phyloP scores from a whole-genome alignment of 2,329 filamentous ascomycete species.

The Apiospora sp. region DNA sequence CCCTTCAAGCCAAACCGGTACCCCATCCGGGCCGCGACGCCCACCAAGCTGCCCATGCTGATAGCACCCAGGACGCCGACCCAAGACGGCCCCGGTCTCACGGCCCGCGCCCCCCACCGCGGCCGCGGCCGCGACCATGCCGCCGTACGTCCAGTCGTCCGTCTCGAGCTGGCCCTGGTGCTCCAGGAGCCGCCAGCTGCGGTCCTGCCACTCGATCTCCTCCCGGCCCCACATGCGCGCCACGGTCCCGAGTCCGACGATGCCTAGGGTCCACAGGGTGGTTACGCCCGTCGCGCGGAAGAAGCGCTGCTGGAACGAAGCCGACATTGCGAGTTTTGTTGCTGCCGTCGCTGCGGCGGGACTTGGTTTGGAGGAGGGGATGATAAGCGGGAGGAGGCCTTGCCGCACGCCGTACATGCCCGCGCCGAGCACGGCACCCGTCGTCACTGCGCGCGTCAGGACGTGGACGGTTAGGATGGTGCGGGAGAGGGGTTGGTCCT shows the following conservation, averaged over 20 bases:
- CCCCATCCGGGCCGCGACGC: slow-evolving; percentile 56
- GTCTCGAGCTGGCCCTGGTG: slow-evolving; percentile 63
- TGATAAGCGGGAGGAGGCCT: not conserved
- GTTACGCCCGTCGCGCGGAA: slow-evolving; percentile 55
- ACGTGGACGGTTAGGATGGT: slow-evolving; percentile 68
- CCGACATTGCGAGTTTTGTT: not conserved
- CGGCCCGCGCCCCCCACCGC: slow-evolving; percentile 41
- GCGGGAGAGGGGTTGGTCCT: slow-evolving; percentile 65
- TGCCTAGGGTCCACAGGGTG: slow-evolving; percentile 52
- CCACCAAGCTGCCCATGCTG: slow-evolving; percentile 57
- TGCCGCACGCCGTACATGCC: slow-evolving; percentile 46
- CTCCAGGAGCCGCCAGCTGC: slow-evolving; percentile 67
- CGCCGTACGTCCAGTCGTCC: slow-evolving; percentile 62
- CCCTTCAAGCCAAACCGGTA: slow-evolving; percentile 60
- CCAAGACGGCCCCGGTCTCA: slow-evolving; percentile 45
- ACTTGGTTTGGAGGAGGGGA: slow-evolving; percentile 37
- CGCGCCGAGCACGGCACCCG: slow-evolving; percentile 58
- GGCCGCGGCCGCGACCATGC: slow-evolving; percentile 45
- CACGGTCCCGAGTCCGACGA: slow-evolving; percentile 53
- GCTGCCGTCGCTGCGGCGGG: slow-evolving; percentile 33
- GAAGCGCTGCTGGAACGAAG: slow-evolving; percentile 41
- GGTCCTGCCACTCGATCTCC: slow-evolving; percentile 70
- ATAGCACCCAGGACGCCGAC: slow-evolving; percentile 52
- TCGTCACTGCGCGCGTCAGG: slow-evolving; percentile 61
- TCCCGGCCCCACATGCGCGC: slow-evolving; percentile 63